These are phyloP conservation scores for Chloranthus sessilifolius DNA, from an alignment of 164 flowering plant genomes.

Conservation along the genomic window DNA sequence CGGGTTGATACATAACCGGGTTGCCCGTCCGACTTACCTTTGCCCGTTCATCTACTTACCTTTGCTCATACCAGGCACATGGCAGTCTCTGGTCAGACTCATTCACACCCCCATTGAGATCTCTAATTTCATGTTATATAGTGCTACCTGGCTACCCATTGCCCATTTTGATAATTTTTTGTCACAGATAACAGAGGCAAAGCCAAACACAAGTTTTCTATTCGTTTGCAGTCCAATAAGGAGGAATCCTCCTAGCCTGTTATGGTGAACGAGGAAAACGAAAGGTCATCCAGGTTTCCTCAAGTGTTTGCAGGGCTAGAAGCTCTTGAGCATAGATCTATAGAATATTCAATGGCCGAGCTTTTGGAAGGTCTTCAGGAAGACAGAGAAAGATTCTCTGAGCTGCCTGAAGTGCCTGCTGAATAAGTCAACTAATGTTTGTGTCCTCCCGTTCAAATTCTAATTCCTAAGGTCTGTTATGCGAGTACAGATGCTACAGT, in stretches of 20 bases:
- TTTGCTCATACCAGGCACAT: too few species aligned
- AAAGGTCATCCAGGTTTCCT: slow-evolving; percentile 13
- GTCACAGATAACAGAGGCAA: slow-evolving; percentile 38
- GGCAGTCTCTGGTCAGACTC: too few species aligned
- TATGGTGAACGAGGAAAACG: slow-evolving; percentile 14
- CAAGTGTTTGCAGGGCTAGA: slow-evolving; percentile 22
- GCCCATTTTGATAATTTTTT: background rate
- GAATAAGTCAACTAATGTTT: too few species aligned
- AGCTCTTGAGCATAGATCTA: slow-evolving; percentile 12
- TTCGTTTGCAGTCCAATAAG: slow-evolving; percentile 28
- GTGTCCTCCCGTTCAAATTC: too few species aligned
- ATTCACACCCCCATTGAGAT: too few species aligned
- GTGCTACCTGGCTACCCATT: too few species aligned
- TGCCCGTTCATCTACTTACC: too few species aligned
- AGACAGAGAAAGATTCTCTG: slow-evolving; percentile 19
- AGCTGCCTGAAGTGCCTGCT: slow-evolving; percentile 11
- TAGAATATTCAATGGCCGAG: slow-evolving; percentile 45
- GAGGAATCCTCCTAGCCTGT: slow-evolving; percentile 17
- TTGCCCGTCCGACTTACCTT: too few species aligned
- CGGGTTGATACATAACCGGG: too few species aligned
- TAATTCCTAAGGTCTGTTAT: too few species aligned
- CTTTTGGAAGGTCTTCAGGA: slow-evolving; percentile 46
- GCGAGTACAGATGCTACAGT: too few species aligned
- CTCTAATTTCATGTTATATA: too few species aligned
- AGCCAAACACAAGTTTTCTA: slow-evolving; percentile 42